Conservation (phyloP, 257 asterid genomes). For the Osmanthus fragrans region DNA sequence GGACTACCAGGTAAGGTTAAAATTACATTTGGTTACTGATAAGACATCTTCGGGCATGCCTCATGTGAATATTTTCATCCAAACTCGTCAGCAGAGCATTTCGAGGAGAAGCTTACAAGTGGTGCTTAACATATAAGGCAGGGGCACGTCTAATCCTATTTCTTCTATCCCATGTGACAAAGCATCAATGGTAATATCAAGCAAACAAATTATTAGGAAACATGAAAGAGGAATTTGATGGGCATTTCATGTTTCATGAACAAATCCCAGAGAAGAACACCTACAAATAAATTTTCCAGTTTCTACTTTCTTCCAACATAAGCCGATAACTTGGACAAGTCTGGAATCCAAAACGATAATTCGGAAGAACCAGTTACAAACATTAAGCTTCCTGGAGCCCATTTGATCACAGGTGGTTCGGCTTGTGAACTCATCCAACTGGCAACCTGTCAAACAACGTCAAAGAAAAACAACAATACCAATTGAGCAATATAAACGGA, state of each 20-base stretch:
- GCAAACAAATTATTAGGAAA: background rate
- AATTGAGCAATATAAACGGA: background rate
- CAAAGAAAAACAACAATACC: constrained; percentile 9
- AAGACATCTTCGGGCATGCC: background rate
- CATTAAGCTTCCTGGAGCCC: constrained; percentile 97
- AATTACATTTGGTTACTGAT: background rate
- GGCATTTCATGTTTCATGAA: background rate
- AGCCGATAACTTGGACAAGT: constrained; percentile 88
- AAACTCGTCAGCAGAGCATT: background rate
- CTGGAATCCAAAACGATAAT: constrained; percentile 93
- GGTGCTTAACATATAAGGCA: background rate
- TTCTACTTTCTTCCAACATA: constrained; percentile 81
- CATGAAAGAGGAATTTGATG: background rate
- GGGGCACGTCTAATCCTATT: background rate
- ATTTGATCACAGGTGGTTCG: constrained; percentile 85
- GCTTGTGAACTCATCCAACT: constrained; percentile 94
- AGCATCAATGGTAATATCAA: background rate
- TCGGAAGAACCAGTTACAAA: constrained; percentile 95
- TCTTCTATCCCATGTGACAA: background rate
- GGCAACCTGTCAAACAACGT: constrained; percentile 57
- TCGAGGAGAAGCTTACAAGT: background rate
- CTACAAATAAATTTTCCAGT: background rate
- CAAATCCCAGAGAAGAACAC: background rate
- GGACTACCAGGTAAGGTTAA: background rate
- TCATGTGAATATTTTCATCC: background rate